Percentiles rank a stretch among this genome's conserved stretches.
Conservation (phyloP, 202 grass and related monocot genomes). For the Carex arenaria region DNA sequence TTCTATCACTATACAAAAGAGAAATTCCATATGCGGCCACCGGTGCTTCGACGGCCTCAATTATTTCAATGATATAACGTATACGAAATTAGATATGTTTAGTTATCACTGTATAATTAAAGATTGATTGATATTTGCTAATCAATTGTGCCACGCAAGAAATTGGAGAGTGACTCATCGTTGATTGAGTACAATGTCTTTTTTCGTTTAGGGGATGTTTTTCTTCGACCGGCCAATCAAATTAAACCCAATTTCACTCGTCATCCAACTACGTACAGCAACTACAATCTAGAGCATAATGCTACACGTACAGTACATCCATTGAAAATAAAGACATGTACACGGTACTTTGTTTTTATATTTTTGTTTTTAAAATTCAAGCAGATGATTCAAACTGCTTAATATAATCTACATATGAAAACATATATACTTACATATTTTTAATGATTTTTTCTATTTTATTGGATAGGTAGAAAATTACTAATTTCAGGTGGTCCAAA, state of each 20-base stretch:
- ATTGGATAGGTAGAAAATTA: no score
- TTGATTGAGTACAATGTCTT: background rate
- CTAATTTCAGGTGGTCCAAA: no score
- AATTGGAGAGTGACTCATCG: no score
- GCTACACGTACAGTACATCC: background rate
- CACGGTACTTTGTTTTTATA: no score
- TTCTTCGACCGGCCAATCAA: background rate
- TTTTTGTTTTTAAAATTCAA: no score
- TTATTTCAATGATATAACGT: background rate
- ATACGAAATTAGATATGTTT: background rate
- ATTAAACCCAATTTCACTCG: no score
- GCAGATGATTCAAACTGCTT: no score
- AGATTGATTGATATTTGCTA: no score
- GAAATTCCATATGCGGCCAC: background rate
- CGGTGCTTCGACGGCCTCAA: background rate
- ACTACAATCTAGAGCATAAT: background rate
- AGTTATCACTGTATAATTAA: background rate
- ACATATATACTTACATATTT: no score
- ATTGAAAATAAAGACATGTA: background rate
- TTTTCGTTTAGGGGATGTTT: background rate
- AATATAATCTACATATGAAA: no score
- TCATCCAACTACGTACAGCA: background rate
- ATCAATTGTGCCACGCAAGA: background rate
- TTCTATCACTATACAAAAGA: no score
- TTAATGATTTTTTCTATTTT: no score